Percentiles rank a stretch among this genome's conserved stretches.
Conservation (phyloP, 768 basidiomycete genomes). For the Trametes cubensis region DNA sequence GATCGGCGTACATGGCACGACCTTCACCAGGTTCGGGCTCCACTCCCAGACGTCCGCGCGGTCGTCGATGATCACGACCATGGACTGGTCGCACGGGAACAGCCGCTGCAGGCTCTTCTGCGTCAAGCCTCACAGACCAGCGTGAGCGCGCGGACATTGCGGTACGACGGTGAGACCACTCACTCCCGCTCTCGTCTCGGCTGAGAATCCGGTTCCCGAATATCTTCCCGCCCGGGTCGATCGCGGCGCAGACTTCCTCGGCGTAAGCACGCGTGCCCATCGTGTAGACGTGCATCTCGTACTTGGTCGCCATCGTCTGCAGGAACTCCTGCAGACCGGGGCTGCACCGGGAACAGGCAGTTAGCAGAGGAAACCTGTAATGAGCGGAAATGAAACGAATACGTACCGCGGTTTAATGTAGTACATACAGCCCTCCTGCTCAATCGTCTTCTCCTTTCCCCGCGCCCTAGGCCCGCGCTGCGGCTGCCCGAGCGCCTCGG, state of each 20-base stretch:
- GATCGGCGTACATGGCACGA: constrained; percentile 79
- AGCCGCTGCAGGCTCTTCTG: constrained; percentile 90
- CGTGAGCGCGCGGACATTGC: constrained; percentile 21
- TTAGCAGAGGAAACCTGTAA: neutral
- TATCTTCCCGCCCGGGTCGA: constrained; percentile 84
- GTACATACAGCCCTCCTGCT: constrained; percentile 88
- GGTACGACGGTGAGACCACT: constrained; percentile 35
- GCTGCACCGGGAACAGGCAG: constrained; percentile 39
- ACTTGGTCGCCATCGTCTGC: constrained; percentile 66
- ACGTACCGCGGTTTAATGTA: constrained; percentile 95
- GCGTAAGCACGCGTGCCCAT: constrained; percentile 99
- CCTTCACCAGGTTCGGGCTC: constrained; percentile 95
- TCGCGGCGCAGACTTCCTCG: constrained; percentile 89
- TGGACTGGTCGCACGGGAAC: constrained; percentile 96
- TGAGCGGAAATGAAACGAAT: neutral
- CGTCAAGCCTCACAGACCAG: constrained; percentile 63
- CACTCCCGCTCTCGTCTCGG: constrained; percentile 96
- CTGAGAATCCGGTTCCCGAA: constrained; percentile 90
- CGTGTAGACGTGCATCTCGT: constrained; percentile 99
- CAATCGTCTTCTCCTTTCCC: constrained; percentile 65
- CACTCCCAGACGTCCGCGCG: constrained; percentile 98
- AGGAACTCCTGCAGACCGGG: constrained; percentile 88
- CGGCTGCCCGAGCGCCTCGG: constrained; percentile 65
- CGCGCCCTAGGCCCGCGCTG: constrained; percentile 48
- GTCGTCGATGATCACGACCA: constrained; percentile 99